phyloP scores from a whole-genome alignment of 768 basidiomycete species.

The Brasilioporus rufonigricans region DNA sequence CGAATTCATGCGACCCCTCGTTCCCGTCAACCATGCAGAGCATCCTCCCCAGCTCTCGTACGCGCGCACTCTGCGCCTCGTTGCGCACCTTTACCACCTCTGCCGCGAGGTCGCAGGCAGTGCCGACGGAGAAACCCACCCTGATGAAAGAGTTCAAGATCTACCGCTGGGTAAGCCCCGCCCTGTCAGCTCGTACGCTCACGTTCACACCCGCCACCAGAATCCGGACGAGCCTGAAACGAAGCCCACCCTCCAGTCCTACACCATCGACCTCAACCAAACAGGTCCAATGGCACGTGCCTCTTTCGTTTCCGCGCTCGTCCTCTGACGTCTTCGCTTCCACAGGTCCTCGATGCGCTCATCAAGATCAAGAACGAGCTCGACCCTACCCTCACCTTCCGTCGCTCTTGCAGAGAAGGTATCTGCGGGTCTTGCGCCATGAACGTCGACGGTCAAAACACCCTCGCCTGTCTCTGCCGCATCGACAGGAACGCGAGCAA shows the following conservation, averaged over 20 bases:
- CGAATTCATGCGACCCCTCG: too few species aligned
- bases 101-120: conserved; percentile 30
- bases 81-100: conserved; percentile 35
- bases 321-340: background rate
- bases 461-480: conserved; percentile 93
- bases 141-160: conserved; percentile 95
- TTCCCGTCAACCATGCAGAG: too few species aligned
- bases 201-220: conserved; percentile 33
- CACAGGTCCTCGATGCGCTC: conserved; percentile 79
- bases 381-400: conserved; percentile 95
- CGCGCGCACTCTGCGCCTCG: conserved; percentile 5
- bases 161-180: conserved; percentile 81
- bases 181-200: background rate
- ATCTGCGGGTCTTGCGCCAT: conserved; percentile 99
- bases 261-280: conserved; percentile 89
- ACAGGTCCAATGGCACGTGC: conserved; percentile 86
- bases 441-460: conserved; percentile 99
- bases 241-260: conserved; percentile 89
- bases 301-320: background rate
- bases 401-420: conserved; percentile 89
- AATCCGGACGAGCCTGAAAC: conserved; percentile 93
- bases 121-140: conserved; percentile 63
- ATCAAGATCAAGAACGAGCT: conserved; percentile 99
- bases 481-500: conserved; percentile 76
- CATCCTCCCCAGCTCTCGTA: too few species aligned